Conservation (phyloP, 1,139 yeast species). For the Pichia sp. region DNA sequence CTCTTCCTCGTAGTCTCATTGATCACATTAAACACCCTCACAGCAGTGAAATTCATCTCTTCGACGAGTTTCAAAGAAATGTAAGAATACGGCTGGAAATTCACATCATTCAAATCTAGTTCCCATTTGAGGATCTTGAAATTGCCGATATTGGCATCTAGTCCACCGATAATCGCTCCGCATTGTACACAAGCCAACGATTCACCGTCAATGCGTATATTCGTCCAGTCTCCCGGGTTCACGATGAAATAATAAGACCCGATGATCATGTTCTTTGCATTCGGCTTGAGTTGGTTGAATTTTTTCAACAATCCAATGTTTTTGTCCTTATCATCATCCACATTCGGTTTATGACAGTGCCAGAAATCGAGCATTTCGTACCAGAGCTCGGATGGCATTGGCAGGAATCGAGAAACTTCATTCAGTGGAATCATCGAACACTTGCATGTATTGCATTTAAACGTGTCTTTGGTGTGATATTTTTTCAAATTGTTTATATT, state of each 20-base stretch:
- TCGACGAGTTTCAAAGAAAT: conserved; percentile 27
- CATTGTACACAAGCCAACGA: conserved; percentile 17
- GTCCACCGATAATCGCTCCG: conserved; percentile 18
- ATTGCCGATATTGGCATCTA: conserved; percentile 27
- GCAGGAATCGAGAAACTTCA: conserved; percentile 39
- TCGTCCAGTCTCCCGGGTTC: conserved; percentile 30
- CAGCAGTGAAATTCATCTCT: conserved; percentile 30
- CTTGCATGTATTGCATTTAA: conserved; percentile 20
- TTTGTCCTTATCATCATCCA: conserved; percentile 23
- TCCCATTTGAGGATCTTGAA: conserved; percentile 63
- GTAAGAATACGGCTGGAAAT: conserved; percentile 23
- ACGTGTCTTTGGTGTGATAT: not conserved
- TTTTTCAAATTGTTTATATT: conserved; percentile 9
- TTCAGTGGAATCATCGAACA: conserved; percentile 14
- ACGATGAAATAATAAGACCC: conserved; percentile 60
- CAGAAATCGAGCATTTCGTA: conserved; percentile 95
- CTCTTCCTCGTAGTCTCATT: conserved; percentile 26
- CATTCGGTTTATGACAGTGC: conserved; percentile 92
- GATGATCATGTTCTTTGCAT: conserved; percentile 43
- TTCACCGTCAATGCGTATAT: not conserved
- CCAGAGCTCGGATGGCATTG: conserved; percentile 94
- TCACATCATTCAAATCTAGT: conserved; percentile 34
- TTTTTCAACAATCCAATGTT: conserved; percentile 21
- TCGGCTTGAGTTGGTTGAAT: conserved; percentile 44
- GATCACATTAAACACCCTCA: conserved; percentile 24